Evolutionary conservation across 169 alveolate genomes (phyloP).

Genomic region (Plasmodium reichenowi): DNA sequence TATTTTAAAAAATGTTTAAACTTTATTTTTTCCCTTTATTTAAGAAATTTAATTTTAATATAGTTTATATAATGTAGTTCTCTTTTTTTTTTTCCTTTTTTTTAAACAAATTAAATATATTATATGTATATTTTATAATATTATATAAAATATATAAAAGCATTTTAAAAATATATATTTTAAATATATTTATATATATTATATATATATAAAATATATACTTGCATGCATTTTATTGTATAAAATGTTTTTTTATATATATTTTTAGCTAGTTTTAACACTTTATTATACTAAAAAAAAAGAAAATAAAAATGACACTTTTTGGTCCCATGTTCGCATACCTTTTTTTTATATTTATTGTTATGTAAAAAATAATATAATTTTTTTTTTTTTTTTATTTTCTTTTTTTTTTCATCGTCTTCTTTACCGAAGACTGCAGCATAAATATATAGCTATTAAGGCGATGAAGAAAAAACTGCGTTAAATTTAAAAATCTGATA

Average conservation of each 20-base stretch:
- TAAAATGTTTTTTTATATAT: not conserved
- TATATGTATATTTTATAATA: no score
- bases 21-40: no score
- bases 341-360: conserved; percentile 20
- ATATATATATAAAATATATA: no score
- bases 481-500: conserved; percentile 57
- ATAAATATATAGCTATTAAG: conserved; percentile 71
- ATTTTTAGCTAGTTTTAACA: not conserved
- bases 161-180: no score
- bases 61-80: no score
- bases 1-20: no score
- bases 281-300: conserved; percentile 16
- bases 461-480: conserved; percentile 77
- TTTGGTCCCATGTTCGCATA: conserved; percentile 54
- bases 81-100: no score
- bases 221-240: conserved; percentile 4
- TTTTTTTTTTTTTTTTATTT: conserved; percentile 44
- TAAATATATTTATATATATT: no score
- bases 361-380: conserved; percentile 40
- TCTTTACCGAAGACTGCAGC: conserved; percentile 79
- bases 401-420: conserved; percentile 59
- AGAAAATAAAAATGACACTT: conserved; percentile 25
- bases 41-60: no score
- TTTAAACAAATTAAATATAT: no score
- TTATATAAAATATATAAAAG: no score